Percentiles rank a stretch among this genome's conserved stretches.
Conservation (phyloP, 176 grass and related monocot species). For the Thinopyrum elongatum region DNA sequence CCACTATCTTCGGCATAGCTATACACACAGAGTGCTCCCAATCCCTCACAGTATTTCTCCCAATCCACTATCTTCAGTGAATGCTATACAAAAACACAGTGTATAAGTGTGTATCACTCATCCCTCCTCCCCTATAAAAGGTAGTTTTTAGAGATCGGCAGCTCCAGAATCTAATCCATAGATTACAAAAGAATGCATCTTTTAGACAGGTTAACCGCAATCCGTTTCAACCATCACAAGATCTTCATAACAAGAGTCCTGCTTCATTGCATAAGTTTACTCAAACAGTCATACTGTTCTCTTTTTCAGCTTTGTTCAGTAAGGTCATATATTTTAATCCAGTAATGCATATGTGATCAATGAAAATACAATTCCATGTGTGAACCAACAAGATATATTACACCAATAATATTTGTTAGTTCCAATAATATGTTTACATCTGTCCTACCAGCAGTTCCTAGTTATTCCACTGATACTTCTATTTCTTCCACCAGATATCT, state of each 20-base stretch:
- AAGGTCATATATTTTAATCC: not conserved
- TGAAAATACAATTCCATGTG: not conserved
- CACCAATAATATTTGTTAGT: not conserved
- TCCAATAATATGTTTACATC: not conserved
- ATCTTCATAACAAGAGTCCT: not conserved
- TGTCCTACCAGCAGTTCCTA: not conserved
- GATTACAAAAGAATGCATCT: not conserved
- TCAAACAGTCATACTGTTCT: not conserved
- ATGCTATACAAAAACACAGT: not conserved
- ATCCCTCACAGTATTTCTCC: no score
- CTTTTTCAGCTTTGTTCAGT: not conserved
- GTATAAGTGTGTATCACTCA: not conserved
- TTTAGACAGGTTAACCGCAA: not conserved
- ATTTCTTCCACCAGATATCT: constrained; percentile 1
- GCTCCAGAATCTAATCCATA: not conserved
- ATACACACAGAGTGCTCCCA: no score
- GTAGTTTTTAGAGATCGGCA: not conserved
- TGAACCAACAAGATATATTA: not conserved
- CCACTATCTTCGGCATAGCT: no score
- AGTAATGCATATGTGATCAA: not conserved
- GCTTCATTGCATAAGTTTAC: not conserved
- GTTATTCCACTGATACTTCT: not conserved
- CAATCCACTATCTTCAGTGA: not conserved
- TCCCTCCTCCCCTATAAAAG: not conserved
- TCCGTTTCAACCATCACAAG: not conserved